These are phyloP conservation scores for Aspergillus floridensis DNA, from an alignment of 2,329 filamentous ascomycete species.

Conservation along the genomic window DNA sequence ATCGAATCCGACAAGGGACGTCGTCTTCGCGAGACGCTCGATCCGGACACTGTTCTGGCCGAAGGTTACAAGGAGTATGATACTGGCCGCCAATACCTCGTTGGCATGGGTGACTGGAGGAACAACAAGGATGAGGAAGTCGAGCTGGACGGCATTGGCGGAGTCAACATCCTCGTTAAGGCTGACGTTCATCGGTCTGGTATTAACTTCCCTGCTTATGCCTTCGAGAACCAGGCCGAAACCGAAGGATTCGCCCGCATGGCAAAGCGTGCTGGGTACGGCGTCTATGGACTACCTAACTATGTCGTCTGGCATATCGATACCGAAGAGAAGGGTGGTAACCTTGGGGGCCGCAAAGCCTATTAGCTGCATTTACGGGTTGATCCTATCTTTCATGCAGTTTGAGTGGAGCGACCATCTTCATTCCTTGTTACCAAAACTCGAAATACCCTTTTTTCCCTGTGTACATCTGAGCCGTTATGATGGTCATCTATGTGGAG, in stretches of 20 bases:
- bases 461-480: slow-evolving; percentile 19
- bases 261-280: slow-evolving; percentile 92
- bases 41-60: slow-evolving; percentile 79
- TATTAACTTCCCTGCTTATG: slow-evolving; percentile 95
- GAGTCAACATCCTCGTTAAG: slow-evolving; percentile 96
- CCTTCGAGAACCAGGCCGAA: slow-evolving; percentile 98
- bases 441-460: slow-evolving; percentile 15
- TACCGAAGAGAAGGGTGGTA: slow-evolving; percentile 89
- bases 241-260: slow-evolving; percentile 99
- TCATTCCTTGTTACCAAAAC: slow-evolving; percentile 5
- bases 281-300: slow-evolving; percentile 89
- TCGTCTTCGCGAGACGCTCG: slow-evolving; percentile 68
- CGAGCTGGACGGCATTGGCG: slow-evolving; percentile 90
- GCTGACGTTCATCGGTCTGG: slow-evolving; percentile 94
- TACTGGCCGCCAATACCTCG: slow-evolving; percentile 87
- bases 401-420: neutral
- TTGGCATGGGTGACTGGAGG: slow-evolving; percentile 85
- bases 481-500: slow-evolving; percentile 13
- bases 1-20: slow-evolving; percentile 84
- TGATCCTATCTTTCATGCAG: slow-evolving; percentile 2
- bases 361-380: slow-evolving; percentile 27
- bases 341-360: slow-evolving; percentile 49
- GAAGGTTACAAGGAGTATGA: slow-evolving; percentile 95
- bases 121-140: slow-evolving; percentile 90
- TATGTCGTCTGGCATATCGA: slow-evolving; percentile 99